These are phyloP conservation scores for Scedosporium minutisporum DNA, from an alignment of 2,329 filamentous ascomycete genomes.

Conservation along the genomic window DNA sequence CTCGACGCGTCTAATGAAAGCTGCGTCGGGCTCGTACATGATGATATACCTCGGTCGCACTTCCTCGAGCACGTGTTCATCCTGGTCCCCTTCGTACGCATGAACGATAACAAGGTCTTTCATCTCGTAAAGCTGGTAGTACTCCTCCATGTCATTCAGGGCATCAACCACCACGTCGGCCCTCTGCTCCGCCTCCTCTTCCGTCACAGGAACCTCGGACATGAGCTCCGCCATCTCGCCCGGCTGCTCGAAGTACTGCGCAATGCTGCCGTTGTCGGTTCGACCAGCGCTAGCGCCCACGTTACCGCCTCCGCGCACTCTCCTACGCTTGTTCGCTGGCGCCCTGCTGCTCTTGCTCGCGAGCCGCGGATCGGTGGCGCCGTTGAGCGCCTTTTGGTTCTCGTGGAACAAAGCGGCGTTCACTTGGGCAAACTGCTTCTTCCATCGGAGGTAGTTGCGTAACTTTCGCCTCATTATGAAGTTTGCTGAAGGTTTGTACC, in stretches of 20 bases:
- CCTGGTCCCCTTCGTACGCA: conserved; percentile 89
- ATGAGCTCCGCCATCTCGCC: conserved; percentile 73
- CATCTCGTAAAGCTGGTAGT: conserved; percentile 86
- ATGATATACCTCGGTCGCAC: conserved; percentile 88
- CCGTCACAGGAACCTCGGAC: conserved; percentile 72
- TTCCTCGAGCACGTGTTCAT: conserved; percentile 94
- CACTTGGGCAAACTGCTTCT: conserved; percentile 77
- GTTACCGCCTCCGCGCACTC: conserved; percentile 69
- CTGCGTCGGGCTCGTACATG: conserved; percentile 95
- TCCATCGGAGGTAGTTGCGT: conserved; percentile 83
- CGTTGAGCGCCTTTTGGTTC: conserved; percentile 66
- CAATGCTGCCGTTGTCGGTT: conserved; percentile 54
- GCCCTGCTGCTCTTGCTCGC: conserved; percentile 35
- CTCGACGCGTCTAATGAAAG: conserved; percentile 89
- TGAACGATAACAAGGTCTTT: conserved; percentile 81
- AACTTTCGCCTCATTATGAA: conserved; percentile 88
- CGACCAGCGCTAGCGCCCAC: conserved; percentile 24
- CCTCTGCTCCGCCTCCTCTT: conserved; percentile 66
- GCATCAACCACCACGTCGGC: conserved; percentile 66
- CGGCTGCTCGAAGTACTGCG: conserved; percentile 73
- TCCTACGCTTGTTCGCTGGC: conserved; percentile 76
- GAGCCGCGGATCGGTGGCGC: conserved; percentile 41
- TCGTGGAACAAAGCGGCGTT: conserved; percentile 70
- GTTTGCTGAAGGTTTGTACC: conserved; percentile 59
- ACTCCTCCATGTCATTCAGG: conserved; percentile 86